These are phyloP conservation scores for Mariannaea sp. DNA, from an alignment of 2,329 filamentous ascomycete species.

Conservation along the genomic window DNA sequence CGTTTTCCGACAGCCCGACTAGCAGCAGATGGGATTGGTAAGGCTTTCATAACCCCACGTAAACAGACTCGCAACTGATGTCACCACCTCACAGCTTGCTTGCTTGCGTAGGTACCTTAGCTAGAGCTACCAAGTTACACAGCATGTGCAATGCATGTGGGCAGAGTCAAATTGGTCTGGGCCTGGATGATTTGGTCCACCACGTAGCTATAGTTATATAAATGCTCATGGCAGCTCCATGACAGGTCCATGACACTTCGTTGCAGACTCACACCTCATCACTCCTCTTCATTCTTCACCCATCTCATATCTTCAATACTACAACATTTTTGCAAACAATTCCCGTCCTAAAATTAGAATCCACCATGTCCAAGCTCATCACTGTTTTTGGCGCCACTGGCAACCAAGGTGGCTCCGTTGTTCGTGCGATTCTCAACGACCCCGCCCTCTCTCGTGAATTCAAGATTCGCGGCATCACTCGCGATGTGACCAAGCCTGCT, in stretches of 20 bases:
- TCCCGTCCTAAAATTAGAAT: not conserved
- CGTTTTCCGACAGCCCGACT: slow-evolving; percentile 28
- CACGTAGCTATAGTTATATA: slow-evolving; percentile 1
- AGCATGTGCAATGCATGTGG: no score
- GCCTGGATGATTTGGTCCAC: no score
- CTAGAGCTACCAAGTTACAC: no score
- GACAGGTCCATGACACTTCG: not conserved
- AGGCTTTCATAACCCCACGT: slow-evolving; percentile 11
- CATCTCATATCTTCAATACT: not conserved
- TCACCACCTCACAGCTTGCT: no score
- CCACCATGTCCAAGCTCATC: slow-evolving; percentile 45
- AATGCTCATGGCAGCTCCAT: not conserved
- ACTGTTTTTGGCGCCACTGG: slow-evolving; percentile 56
- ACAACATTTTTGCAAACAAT: not conserved
- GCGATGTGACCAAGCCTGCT: slow-evolving; percentile 48
- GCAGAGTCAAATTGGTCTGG: no score
- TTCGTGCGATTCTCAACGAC: slow-evolving; percentile 52
- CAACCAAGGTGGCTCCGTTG: slow-evolving; percentile 55
- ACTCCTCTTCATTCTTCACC: no score
- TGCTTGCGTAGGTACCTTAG: no score
- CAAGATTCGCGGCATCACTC: slow-evolving; percentile 53
- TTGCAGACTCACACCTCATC: not conserved
- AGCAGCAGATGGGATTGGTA: slow-evolving; percentile 11
- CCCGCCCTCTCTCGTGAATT: slow-evolving; percentile 50
- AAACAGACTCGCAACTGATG: slow-evolving; percentile 6